Base-by-base conservation (phyloP, 169 alveolate species). In the Eimeria necatrix region DNA sequence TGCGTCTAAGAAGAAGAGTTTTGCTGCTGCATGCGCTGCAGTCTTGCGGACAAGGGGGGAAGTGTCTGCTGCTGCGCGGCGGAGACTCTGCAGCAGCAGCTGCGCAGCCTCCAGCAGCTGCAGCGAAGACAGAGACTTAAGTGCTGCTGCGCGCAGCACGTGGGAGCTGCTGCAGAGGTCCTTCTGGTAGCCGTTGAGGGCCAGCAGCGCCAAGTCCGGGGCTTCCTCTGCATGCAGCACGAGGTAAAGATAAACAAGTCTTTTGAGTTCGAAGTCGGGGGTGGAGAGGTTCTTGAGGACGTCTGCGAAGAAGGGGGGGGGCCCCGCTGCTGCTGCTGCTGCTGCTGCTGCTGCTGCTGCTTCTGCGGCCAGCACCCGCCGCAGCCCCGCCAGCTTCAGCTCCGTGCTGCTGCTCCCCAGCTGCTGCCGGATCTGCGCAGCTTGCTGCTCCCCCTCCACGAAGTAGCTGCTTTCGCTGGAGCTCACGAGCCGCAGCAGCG, bases 1-100 rank as follows among this genome's bases (percentile, higher is more conserved):
- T n/a, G 95, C 94, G 32, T 97, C 98, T 10, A 96, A 52, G 16
- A 73, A 76, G 76, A 91, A 96, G 52, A 98, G 86, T 78, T 97
- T 97, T 2, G 97, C 95, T 24, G 97, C 96, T 48, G 97, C 96
- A 78, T 96, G 97, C 16, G 98, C 97, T 20, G 98, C 97, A 3
- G 98, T 93, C 48, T 97, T 97, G 60, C 98, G 81, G 12, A 98
- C 99, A 80, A 96, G 97, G 9, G 98, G 97, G 49, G 98, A 97
- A 24, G 95, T 92, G 93, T 98, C 99, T 60, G 95, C 96, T n/a
- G 97, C 96, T n/a, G 97, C 94, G 80, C 95, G 90, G 24, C 96
- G 95, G 71, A 98, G 93, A 14, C 98, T 93, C 61, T 92, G 94
- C 20, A 97, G 94, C 26, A 97, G 78, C 80, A 97, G 91, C 70